phyloP scores from a whole-genome alignment of 1,284 basidiomycete genomes.

The Prillingera fragicola region DNA sequence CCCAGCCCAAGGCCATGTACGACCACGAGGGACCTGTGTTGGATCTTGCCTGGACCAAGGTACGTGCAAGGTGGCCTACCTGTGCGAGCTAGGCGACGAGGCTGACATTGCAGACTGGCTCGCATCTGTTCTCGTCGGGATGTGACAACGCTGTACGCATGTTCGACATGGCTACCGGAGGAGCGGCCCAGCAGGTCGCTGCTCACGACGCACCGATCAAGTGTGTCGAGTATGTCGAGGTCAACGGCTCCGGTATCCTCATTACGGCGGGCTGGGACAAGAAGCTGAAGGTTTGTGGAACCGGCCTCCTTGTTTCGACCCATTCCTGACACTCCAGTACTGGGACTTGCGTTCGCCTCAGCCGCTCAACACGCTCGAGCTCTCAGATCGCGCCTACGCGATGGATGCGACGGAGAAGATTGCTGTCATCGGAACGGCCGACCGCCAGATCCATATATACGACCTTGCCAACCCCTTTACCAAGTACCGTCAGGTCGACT shows the following conservation, averaged over 20 bases:
- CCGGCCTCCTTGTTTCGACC: too few relatives aligned
- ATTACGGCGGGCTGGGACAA: conserved; percentile 91
- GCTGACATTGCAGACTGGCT: conserved; percentile 57
- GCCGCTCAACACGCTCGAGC: conserved; percentile 68
- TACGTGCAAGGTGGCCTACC: too few relatives aligned
- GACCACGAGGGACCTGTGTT: conserved; percentile 75
- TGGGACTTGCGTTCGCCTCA: conserved; percentile 76
- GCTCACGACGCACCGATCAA: conserved; percentile 79
- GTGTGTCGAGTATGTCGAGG: conserved; percentile 68
- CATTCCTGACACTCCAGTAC: conserved; percentile 56
- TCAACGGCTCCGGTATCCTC: conserved; percentile 52
- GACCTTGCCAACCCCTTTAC: conserved; percentile 68
- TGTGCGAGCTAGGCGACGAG: background rate
- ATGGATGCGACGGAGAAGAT: conserved; percentile 46
- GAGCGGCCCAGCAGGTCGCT: conserved; percentile 67
- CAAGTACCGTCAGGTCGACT: conserved; percentile 52
- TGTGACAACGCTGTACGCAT: conserved; percentile 77
- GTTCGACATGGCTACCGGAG: conserved; percentile 69
- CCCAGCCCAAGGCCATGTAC: conserved; percentile 74
- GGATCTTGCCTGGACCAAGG: conserved; percentile 73
- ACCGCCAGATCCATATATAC: conserved; percentile 69
- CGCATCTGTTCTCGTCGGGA: conserved; percentile 75
- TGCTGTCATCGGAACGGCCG: conserved; percentile 88
- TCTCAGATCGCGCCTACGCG: conserved; percentile 81
- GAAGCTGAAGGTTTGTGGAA: conserved; percentile 66